These are phyloP conservation scores for Eucalyptus marginata DNA, from an alignment of 345 rosid genomes.

Conservation along the genomic window DNA sequence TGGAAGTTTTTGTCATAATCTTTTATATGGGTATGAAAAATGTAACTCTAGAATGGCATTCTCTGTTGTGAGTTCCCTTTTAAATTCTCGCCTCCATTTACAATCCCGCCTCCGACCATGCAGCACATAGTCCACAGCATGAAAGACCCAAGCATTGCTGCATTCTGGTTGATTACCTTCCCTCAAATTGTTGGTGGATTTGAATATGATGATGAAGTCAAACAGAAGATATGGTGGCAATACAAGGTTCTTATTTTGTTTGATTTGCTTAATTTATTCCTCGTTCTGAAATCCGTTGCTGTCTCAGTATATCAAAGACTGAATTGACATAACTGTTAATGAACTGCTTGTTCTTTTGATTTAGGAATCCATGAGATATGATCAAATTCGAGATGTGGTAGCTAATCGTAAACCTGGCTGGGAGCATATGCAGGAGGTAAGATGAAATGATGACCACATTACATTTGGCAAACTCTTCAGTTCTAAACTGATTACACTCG, in stretches of 20 bases:
- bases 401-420: slow-evolving; percentile 84
- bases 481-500: neutral
- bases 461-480: neutral
- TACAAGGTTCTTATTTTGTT: slow-evolving; percentile 41
- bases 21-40: neutral
- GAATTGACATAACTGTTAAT: neutral
- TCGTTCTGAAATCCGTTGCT: neutral
- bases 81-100: neutral
- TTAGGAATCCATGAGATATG: slow-evolving; percentile 86
- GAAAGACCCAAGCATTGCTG: slow-evolving; percentile 95
- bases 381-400: slow-evolving; percentile 75
- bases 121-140: slow-evolving; percentile 95
- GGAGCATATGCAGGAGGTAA: slow-evolving; percentile 90
- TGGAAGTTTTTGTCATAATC: neutral
- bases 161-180: slow-evolving; percentile 84
- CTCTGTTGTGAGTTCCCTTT: neutral
- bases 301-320: neutral
- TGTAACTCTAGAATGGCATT: neutral
- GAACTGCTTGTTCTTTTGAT: neutral
- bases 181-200: slow-evolving; percentile 85
- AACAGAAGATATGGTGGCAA: slow-evolving; percentile 88
- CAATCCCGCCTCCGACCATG: slow-evolving; percentile 1
- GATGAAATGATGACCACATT: neutral
- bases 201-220: slow-evolving; percentile 74
- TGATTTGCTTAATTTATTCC: neutral